Base-by-base conservation (phyloP, 83 land plant species). In the Thuja plicata region DNA sequence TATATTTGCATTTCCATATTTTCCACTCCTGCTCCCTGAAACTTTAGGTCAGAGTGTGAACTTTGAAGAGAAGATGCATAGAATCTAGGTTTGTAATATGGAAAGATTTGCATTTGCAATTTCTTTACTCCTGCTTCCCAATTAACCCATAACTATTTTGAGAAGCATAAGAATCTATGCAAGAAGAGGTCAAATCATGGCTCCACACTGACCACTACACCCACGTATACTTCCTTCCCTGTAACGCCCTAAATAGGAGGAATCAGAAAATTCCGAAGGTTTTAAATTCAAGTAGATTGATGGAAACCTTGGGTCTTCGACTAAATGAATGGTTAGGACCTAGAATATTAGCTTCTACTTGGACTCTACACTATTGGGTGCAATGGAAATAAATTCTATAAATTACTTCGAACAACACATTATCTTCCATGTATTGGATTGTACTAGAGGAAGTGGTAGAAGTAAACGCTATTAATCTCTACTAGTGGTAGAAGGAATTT, bases 81-180 rank as follows among this genome's bases (percentile, higher is more conserved):
- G 77, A 3, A 9, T n/a, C 34, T 73, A 32, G 30, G 34, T 73
- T 73, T 73, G 77, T 24, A n/a, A 32, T 24, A n/a, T 24, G 2
- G 77, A 19, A 19, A 73, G 9, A 8, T 73, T 71, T 50, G 15
- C 54, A 50, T 62, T 62, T 24, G 6, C 15, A 37, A 41, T 8
- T 9, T 0, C 27, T 41, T 11, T 27, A 24, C 11, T 15, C 21
- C 38, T 77, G 9, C 71, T 13, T 0, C 30, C 30, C n/a, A 24
- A 6, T 10, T 7, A 6, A 6, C 30, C 70, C 27, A 19, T 21
- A 76, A 76, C 16, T 76, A 10, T 32, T 32, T 76, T 76, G 17
- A 15, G 35, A 12, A 30, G 41, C 41, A 13, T 88, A 96, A 96
- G 99, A 35, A 96, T 96, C 87, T 96, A 97, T 87, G 97, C 95